Conservation (phyloP, 2,329 filamentous ascomycete genomes). For the Stachybotrys chlorohalonatus region DNA sequence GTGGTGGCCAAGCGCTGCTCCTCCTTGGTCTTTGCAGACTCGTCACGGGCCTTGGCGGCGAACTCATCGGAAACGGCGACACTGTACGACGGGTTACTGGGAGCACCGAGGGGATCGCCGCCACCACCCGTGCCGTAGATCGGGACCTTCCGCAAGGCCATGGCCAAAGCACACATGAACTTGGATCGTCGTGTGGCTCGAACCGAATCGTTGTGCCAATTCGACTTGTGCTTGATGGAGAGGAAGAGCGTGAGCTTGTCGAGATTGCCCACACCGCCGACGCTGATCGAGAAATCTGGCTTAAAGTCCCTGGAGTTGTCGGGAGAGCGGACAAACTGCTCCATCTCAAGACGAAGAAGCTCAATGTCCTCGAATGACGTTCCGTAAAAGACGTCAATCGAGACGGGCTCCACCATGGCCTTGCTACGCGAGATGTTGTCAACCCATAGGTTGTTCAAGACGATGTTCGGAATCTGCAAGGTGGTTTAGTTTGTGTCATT, state of each 20-base stretch:
- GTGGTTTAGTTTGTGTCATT: not conserved
- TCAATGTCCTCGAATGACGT: constrained; percentile 88
- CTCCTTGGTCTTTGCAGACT: constrained; percentile 51
- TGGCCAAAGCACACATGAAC: constrained; percentile 89
- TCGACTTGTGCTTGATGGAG: constrained; percentile 85
- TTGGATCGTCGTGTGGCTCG: constrained; percentile 78
- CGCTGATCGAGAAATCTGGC: constrained; percentile 69
- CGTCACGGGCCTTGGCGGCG: constrained; percentile 54
- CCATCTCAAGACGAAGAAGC: constrained; percentile 74
- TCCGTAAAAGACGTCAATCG: constrained; percentile 73
- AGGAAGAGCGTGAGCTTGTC: constrained; percentile 80
- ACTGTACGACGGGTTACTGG: constrained; percentile 72
- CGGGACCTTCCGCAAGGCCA: constrained; percentile 78
- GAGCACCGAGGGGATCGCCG: constrained; percentile 48
- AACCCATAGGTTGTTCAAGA: constrained; percentile 87
- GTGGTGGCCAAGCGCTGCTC: constrained; percentile 49
- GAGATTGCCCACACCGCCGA: constrained; percentile 71
- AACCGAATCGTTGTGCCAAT: constrained; percentile 81
- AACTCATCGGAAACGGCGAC: constrained; percentile 64
- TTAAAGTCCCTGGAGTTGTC: constrained; percentile 91
- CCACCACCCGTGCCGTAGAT: constrained; percentile 76
- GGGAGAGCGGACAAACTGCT: constrained; percentile 69
- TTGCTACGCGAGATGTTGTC: constrained; percentile 89
- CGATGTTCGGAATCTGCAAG: constrained; percentile 72
- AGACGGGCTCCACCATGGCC: constrained; percentile 80